These are phyloP conservation scores for Cetradonia linearis DNA, from an alignment of 495 filamentous ascomycete genomes.

Conservation along the genomic window DNA sequence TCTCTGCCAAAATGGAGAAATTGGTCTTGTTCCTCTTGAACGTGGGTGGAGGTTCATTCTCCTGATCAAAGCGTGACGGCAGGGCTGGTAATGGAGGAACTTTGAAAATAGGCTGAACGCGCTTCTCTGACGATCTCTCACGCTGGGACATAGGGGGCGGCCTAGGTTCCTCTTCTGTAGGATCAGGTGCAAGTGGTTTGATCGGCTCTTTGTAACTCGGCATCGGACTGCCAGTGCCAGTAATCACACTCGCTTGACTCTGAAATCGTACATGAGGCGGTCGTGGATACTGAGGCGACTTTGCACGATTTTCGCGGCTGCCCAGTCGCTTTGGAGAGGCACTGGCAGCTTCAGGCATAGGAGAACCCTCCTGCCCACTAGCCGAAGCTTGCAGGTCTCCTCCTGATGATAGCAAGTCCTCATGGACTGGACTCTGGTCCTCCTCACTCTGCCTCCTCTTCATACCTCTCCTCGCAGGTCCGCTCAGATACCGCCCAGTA, in stretches of 20 bases:
- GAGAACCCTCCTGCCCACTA: conserved; percentile 1
- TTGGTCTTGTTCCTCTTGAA: conserved; percentile 61
- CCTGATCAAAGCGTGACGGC: conserved; percentile 58
- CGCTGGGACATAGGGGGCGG: conserved; percentile 3
- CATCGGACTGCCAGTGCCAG: conserved; percentile 32
- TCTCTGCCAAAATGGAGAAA: conserved; percentile 46
- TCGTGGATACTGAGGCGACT: conserved; percentile 25
- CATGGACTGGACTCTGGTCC: conserved; percentile 36
- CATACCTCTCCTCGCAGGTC: conserved; percentile 61
- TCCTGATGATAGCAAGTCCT: conserved; percentile 18
- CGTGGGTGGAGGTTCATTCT: conserved; percentile 69
- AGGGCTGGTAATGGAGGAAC: conserved; percentile 51
- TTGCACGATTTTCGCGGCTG: conserved; percentile 8
- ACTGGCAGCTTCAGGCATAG: neutral
- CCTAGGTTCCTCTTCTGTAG: conserved; percentile 18
- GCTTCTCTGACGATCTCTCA: conserved; percentile 30
- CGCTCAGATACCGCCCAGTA: conserved; percentile 62
- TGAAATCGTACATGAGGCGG: conserved; percentile 30
- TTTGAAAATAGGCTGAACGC: conserved; percentile 50
- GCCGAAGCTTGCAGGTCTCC: conserved; percentile 8
- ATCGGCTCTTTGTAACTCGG: conserved; percentile 23
- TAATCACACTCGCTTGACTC: conserved; percentile 31
- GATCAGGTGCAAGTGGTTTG: conserved; percentile 24
- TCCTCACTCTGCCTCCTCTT: conserved; percentile 65
- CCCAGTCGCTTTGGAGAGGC: conserved; percentile 4